Conservation (phyloP, 2,329 filamentous ascomycete species). For the Aspergillus quadrilineatus region DNA sequence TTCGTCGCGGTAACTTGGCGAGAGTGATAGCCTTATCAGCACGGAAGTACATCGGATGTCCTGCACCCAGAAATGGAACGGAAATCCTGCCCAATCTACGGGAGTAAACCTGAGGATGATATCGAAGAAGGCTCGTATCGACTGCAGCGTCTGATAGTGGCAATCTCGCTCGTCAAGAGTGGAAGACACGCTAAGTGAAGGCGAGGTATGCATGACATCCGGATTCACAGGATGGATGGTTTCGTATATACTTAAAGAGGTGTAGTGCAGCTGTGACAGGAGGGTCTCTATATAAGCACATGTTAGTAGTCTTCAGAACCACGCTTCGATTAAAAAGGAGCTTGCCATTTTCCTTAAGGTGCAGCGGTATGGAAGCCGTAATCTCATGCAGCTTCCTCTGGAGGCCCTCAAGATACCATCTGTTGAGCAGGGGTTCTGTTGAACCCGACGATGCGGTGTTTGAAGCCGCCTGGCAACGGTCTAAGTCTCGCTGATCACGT, state of each 20-base stretch:
- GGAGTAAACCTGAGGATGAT: not conserved
- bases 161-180: not conserved
- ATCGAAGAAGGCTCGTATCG: not conserved
- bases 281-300: not conserved
- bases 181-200: not conserved
- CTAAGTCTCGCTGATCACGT: not conserved
- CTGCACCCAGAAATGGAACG: not conserved
- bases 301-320: not conserved
- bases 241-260: conserved; percentile 1
- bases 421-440: not conserved
- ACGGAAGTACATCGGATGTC: not conserved
- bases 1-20: not conserved
- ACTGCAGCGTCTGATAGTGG: not conserved
- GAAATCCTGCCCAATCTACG: not conserved
- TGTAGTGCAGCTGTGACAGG: not conserved
- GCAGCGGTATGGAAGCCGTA: not conserved
- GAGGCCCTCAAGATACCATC: not conserved
- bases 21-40: not conserved
- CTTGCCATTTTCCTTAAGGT: not conserved
- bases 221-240: not conserved
- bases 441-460: not conserved
- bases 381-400: not conserved
- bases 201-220: not conserved
- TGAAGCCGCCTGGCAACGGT: not conserved
- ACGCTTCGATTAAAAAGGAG: not conserved